phyloP scores from a whole-genome alignment of 2,329 filamentous ascomycete genomes.

The Fusarium heterosporum region DNA sequence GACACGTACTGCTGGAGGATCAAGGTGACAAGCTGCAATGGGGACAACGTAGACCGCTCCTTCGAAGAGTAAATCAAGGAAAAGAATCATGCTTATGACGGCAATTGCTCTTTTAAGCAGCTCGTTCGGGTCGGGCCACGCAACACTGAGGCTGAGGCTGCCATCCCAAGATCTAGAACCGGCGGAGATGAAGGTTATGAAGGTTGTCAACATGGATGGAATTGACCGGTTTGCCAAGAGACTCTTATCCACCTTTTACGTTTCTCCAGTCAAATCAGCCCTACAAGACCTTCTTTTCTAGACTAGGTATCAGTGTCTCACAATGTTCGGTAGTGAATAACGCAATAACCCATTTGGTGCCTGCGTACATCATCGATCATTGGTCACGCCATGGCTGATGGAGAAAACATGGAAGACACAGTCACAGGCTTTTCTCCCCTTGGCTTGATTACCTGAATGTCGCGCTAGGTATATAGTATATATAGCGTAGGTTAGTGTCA shows the following conservation, averaged over 20 bases:
- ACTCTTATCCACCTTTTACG: slow-evolving; percentile 1
- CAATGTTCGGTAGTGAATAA: too few relatives aligned
- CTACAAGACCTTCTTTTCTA: neutral
- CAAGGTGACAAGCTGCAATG: too few relatives aligned
- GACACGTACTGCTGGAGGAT: too few relatives aligned
- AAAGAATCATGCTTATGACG: neutral
- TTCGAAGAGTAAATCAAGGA: too few relatives aligned
- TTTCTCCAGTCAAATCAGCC: neutral
- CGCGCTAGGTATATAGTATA: neutral
- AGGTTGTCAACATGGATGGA: slow-evolving; percentile 6
- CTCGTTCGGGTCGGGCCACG: neutral
- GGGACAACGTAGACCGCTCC: too few relatives aligned
- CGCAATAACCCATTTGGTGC: too few relatives aligned
- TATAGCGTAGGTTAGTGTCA: neutral
- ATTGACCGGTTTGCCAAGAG: slow-evolving; percentile 3
- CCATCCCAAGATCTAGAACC: neutral
- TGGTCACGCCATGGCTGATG: neutral
- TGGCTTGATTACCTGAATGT: neutral
- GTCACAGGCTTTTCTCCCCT: neutral
- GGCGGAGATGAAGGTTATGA: neutral
- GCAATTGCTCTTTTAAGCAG: neutral
- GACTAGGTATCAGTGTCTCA: too few relatives aligned
- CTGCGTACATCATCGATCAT: neutral
- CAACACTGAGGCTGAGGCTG: neutral
- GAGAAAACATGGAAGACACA: too few relatives aligned